Conservation (phyloP, 2,329 filamentous ascomycete species). For the Leptographium lundbergii region DNA sequence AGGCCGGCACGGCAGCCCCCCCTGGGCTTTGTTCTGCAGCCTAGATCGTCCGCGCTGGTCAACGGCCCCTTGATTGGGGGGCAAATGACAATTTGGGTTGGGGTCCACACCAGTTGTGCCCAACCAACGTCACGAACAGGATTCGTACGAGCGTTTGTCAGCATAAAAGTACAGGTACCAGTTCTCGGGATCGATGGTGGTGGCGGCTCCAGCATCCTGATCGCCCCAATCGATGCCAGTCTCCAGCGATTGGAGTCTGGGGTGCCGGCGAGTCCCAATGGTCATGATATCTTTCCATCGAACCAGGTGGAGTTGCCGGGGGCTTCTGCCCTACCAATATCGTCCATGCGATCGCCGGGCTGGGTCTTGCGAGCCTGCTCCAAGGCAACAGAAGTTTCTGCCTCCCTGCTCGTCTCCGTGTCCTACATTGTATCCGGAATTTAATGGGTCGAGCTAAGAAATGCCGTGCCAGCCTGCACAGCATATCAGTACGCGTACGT, state of each 20-base stretch:
- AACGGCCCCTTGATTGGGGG: background rate
- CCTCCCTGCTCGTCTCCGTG: background rate
- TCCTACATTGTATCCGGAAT: background rate
- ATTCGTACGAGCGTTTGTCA: background rate
- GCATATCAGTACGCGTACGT: background rate
- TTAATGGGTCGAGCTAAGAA: background rate
- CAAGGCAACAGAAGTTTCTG: background rate
- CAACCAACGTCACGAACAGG: background rate
- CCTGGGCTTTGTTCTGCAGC: background rate
- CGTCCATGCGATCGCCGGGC: background rate
- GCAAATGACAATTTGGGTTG: background rate
- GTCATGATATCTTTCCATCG: background rate
- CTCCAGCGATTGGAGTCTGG: too few species aligned
- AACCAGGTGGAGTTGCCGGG: background rate
- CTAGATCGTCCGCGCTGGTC: background rate
- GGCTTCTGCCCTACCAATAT: background rate
- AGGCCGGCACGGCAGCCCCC: constrained; percentile 6
- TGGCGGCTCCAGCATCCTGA: background rate
- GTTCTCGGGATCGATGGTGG: background rate
- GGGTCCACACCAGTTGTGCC: background rate
- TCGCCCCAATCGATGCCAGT: too few species aligned
- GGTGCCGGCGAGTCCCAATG: background rate
- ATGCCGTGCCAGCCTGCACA: background rate
- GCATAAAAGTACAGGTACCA: background rate
- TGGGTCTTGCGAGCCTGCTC: background rate